Base-by-base conservation (phyloP, 441 rosid genomes). In the Populus trichocarpa region DNA sequence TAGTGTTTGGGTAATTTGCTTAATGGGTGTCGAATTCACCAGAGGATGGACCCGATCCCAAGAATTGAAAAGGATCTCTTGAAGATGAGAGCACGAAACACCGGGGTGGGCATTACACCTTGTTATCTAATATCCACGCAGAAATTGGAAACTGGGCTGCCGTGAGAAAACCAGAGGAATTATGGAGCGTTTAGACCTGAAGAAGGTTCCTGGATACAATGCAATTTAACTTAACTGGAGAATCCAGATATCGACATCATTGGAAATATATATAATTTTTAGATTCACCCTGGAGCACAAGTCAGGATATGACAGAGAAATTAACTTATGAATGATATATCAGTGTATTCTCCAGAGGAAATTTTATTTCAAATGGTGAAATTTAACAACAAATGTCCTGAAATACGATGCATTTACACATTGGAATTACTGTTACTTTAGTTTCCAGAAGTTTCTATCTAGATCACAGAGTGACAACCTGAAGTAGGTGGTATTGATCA, bases 131-230 rank as follows among this genome's bases (percentile, higher is more conserved):
- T 74, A 74, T 92, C 32, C 89, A 90, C 79, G 99, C 93, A 8
- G 95, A 90, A 84, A 90, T 81, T 66, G 90, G 94, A 16, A 86
- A 91, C 68, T 92, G 96, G 96, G 87, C 82, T 79, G 88, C 82
- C 89, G 78, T 23, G 83, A 84, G 83, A 86, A 86, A 79, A 72
- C 88, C 80, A 92, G 98, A 85, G 83, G 84, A 5, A 77, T 59
- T 70, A 88, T 93, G 90, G 80, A 86, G 67, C 71, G 84, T 30
- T 78, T 59, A 70, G 90, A 89, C 65, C 85, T 92, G 75, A 86
- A 83, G 88, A 95, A 92, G 88, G 97, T 89, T 36, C 92, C 92
- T 22, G 98, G 96, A n/a, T 90, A 88, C 86, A 95, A 96, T 74
- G 64, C 85, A 5, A 83, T 93, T 38, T 86, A 89, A 83, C 82